Base-by-base conservation (phyloP, 1,139 yeast genomes). In the Geotrichum aggregatum region DNA sequence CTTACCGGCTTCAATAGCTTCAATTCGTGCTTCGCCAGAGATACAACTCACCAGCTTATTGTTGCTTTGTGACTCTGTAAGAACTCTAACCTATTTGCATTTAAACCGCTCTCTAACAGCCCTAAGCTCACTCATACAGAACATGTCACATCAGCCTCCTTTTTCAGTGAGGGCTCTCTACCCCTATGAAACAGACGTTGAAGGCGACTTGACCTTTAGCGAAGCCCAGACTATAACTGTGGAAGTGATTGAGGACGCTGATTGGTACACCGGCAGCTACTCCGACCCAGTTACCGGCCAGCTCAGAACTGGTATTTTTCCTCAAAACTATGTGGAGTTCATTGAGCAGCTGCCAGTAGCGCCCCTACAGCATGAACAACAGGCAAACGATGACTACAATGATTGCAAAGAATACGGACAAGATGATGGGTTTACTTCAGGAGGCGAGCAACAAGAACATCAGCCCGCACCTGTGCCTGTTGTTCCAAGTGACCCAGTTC, bases 241-340 rank as follows among this genome's bases (percentile, higher is more conserved):
- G 19, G 80, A 83, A 2, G 80, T 78, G 28, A 74, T 86, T 55
- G 96, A 88, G 62, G 97, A 89, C 64, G 95, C 80, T 7, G 96
- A 91, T 59, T 92, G 98, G 98, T 85, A 79, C 64, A 73, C 78
- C 41, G 98, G 98, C 1, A 72, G 75, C 13, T 83, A 76, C 60
- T 71, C 71, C 18, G 81, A 77, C 46, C 54, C 58, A 3, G 62
- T 62, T 26, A 57, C 63, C 2, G 78, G 79, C 10, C 60, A 57
- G 11, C 52, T 61, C 10, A 69, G 72, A 52, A 67, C 77, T 35
- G 98, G 98, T 7, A 84, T 91, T 74, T 92, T 92, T 62, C 98
- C 98, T 6, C 82, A 79, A 66, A 83, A 82, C 65, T 92, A 87
- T 71, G 98, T 92, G 3, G 81, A 80, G 56, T 54, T 71, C 3